phyloP scores from a whole-genome alignment of 192 early-diverging fungal species.

The Backusella macrospora region DNA sequence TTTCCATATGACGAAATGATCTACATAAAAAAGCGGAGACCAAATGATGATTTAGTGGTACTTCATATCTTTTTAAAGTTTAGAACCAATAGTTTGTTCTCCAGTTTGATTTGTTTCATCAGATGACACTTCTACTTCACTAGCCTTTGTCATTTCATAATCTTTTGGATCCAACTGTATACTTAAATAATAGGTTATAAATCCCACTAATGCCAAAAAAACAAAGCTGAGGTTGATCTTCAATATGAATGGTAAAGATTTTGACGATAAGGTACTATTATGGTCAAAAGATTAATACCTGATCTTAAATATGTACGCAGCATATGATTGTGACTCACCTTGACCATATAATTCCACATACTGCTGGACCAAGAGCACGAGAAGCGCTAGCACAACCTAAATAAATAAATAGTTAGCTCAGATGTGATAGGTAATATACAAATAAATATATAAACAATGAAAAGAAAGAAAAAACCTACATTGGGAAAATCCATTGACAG shows the following conservation, averaged over 20 bases:
- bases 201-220: conserved; percentile 5
- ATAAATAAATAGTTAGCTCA: not conserved
- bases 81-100: not conserved
- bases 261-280: conserved; percentile 15
- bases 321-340: conserved; percentile 8
- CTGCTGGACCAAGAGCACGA: conserved; percentile 55
- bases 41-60: not conserved
- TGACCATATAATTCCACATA: conserved; percentile 53
- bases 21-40: not conserved
- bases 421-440: not conserved
- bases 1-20: not conserved
- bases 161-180: not conserved
- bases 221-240: not conserved
- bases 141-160: conserved; percentile 10
- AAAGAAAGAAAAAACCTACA: conserved; percentile 21
- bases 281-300: not conserved
- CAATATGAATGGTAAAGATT: conserved; percentile 7
- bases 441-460: not conserved
- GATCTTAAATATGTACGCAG: not conserved
- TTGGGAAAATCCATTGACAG: conserved; percentile 60
- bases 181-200: conserved; percentile 13
- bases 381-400: conserved; percentile 28
- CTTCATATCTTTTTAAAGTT: not conserved
- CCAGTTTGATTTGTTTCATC: not conserved
- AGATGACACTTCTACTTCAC: not conserved